Conservation (phyloP, 129 eudicot genomes). For the Ambrosia artemisiifolia region DNA sequence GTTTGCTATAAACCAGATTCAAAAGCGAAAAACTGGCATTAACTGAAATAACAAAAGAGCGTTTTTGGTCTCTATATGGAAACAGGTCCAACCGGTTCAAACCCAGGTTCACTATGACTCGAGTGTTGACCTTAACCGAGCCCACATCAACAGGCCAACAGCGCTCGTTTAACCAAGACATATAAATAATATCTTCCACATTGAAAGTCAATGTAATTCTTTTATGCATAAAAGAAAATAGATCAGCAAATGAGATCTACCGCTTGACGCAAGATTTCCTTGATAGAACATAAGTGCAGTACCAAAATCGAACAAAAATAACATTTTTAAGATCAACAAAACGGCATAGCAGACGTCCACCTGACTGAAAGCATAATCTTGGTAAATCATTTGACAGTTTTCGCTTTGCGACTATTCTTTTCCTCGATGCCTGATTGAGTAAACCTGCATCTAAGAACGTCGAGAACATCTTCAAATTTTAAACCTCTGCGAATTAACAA, state of each 20-base stretch:
- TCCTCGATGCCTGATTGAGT: conserved; percentile 75
- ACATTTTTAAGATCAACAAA: background rate
- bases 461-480: conserved; percentile 70
- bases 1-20: too few relatives aligned
- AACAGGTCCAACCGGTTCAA: too few relatives aligned
- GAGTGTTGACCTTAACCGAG: background rate
- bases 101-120: too few relatives aligned
- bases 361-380: background rate
- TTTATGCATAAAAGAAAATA: background rate
- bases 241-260: background rate
- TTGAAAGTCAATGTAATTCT: background rate
- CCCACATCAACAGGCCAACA: background rate
- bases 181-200: background rate
- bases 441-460: conserved; percentile 61
- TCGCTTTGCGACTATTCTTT: conserved; percentile 36
- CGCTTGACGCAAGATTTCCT: conserved; percentile 1
- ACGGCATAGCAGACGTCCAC: background rate
- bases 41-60: too few relatives aligned
- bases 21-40: too few relatives aligned
- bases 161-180: background rate
- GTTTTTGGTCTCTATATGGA: too few relatives aligned
- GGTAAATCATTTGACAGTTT: conserved; percentile 2
- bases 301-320: background rate
- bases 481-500: conserved; percentile 56
- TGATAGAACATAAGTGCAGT: too few relatives aligned